These are phyloP conservation scores for Crassisporium funariophilum DNA, from an alignment of 768 basidiomycete genomes.

Conservation along the genomic window DNA sequence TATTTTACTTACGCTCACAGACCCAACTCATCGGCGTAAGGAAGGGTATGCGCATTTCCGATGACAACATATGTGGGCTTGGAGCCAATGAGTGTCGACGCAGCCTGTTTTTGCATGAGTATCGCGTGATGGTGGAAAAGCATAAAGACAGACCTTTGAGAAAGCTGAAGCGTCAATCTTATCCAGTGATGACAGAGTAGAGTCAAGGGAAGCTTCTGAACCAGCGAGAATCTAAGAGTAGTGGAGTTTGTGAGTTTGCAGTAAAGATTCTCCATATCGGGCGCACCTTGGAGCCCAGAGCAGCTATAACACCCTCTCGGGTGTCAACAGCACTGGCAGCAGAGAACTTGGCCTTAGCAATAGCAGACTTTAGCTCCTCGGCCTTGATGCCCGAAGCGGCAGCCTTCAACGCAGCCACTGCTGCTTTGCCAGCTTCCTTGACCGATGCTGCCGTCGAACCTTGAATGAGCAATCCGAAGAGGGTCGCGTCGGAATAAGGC, in stretches of 20 bases:
- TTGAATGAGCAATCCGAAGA: conserved; percentile 83
- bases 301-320: conserved; percentile 63
- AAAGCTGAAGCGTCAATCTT: conserved; percentile 65
- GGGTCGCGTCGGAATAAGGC: conserved; percentile 89
- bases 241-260: not conserved
- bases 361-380: conserved; percentile 78
- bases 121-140: too few relatives aligned
- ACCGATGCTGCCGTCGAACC: conserved; percentile 64
- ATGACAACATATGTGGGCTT: conserved; percentile 90
- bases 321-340: conserved; percentile 72
- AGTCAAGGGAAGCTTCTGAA: conserved; percentile 54
- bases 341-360: conserved; percentile 87
- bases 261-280: too few relatives aligned
- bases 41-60: conserved; percentile 75
- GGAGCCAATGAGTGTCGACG: conserved; percentile 62
- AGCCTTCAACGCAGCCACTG: conserved; percentile 66
- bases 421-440: conserved; percentile 67
- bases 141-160: conserved; percentile 58
- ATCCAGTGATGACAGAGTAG: conserved; percentile 69
- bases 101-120: too few relatives aligned
- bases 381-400: conserved; percentile 59
- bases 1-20: conserved; percentile 46
- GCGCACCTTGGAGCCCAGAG: conserved; percentile 67
- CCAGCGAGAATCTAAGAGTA: conserved; percentile 58
- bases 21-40: conserved; percentile 83